These are phyloP conservation scores for Jacaranda copaia DNA, from an alignment of 257 asterid genomes.

Conservation along the genomic window DNA sequence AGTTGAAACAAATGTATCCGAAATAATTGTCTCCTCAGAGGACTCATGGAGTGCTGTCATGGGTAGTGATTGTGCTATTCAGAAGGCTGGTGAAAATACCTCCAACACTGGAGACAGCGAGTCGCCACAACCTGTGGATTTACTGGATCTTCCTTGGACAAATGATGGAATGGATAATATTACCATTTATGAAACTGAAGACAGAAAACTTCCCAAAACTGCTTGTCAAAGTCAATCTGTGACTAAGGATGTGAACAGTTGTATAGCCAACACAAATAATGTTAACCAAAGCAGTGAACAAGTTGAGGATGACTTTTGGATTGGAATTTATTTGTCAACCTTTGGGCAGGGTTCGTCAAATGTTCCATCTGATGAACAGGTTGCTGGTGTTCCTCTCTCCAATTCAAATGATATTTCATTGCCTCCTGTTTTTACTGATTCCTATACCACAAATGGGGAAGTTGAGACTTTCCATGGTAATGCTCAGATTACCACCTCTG, in stretches of 20 bases:
- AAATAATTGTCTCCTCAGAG: slow-evolving; percentile 69
- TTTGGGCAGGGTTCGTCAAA: slow-evolving; percentile 42
- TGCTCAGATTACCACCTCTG: slow-evolving; percentile 45
- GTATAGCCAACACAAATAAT: slow-evolving; percentile 25
- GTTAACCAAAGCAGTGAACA: slow-evolving; percentile 42
- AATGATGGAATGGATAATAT: slow-evolving; percentile 52
- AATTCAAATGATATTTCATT: slow-evolving; percentile 20
- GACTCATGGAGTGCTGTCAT: slow-evolving; percentile 77
- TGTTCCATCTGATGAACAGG: slow-evolving; percentile 38
- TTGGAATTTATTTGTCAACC: slow-evolving; percentile 55
- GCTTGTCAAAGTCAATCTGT: slow-evolving; percentile 33
- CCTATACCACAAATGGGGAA: slow-evolving; percentile 37
- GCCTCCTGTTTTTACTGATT: slow-evolving; percentile 30
- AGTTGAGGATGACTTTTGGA: slow-evolving; percentile 56
- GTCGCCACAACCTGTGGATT: slow-evolving; percentile 44
- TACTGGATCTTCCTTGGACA: slow-evolving; percentile 67
- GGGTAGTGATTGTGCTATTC: slow-evolving; percentile 52
- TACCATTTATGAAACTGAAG: slow-evolving; percentile 45
- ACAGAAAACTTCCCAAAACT: slow-evolving; percentile 42
- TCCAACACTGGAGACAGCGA: slow-evolving; percentile 41
- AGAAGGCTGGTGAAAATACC: slow-evolving; percentile 48
- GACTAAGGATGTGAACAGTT: slow-evolving; percentile 33
- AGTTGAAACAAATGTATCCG: slow-evolving; percentile 61
- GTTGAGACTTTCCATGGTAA: slow-evolving; percentile 38
- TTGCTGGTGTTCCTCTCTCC: slow-evolving; percentile 38